Base-by-base conservation (phyloP, 2,329 filamentous ascomycete genomes). In the Cladophialophora bantiana region DNA sequence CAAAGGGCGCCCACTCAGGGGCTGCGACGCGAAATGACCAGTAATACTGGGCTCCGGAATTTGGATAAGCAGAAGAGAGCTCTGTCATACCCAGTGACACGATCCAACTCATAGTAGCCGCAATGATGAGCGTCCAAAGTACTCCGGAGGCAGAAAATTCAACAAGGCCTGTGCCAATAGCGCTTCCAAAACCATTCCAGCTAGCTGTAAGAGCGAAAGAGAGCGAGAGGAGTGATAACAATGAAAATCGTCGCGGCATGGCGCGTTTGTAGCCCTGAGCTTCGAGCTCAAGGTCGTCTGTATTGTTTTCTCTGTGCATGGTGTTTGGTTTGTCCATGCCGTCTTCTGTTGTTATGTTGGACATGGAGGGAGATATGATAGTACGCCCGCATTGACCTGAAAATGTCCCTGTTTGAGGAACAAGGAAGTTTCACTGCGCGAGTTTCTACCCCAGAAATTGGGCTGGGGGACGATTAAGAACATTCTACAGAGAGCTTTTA, bases 1-100 rank as follows among this genome's bases (percentile, higher is more conserved):
- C 64, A 52, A 66, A 62, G 6, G 64, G 48, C 12, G 20, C 34
- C 15, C 45, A 66, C 18, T 55, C 35, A 5, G 18, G 18, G 32
- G 20, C 57, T 12, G 64, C 52, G 7, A 66, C 58, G 13, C 55
- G 48, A 38, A 62, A 66, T 12, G 64, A 61, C 64, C 64, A 66
- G 38, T 66, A 66, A 32, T 66, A 66, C 35, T 66, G 64, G 15
- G 58, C 64, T 26, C 64, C 64, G 4, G 60, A 32, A 7, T 53
- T 34, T 4, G 62, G 62, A 34, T 53, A 66, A 10, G 64, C 64
- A 7, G 45, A 56, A 20, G 64, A 35, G 26, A 66, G 53, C 42
- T 66, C 64, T 35, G 58, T 58, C 64, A 66, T 66, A 7, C 64
- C 64, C 12, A 36, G 20, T 15, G 64, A 31, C n/a, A 66, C 58